These are phyloP conservation scores for Pharnaceum exiguum DNA, from an alignment of 148 eudicot species.

Conservation along the genomic window DNA sequence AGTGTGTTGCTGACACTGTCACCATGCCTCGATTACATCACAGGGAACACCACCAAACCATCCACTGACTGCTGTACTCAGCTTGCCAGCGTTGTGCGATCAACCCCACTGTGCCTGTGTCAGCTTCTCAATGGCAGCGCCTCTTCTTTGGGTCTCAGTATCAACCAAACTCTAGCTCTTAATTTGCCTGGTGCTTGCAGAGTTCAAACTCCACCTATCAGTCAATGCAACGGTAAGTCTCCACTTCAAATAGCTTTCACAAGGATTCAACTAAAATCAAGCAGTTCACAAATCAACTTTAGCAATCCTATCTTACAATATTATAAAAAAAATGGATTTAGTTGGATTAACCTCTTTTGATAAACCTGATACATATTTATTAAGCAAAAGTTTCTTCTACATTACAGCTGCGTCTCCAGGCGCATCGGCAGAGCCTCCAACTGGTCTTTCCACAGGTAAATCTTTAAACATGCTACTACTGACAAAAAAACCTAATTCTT, in stretches of 20 bases:
- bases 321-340: too few relatives aligned
- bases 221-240: constrained; percentile 32
- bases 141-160: constrained; percentile 24
- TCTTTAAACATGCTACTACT: not conserved
- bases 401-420: constrained; percentile 43
- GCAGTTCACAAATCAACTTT: too few relatives aligned
- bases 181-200: constrained; percentile 33
- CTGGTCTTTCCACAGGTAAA: constrained; percentile 22
- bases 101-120: constrained; percentile 33
- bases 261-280: not conserved
- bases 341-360: too few relatives aligned
- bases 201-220: constrained; percentile 26
- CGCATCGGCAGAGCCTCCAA: constrained; percentile 34
- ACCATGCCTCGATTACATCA: constrained; percentile 41
- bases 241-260: not conserved
- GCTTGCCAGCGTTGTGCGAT: constrained; percentile 17
- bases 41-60: constrained; percentile 28
- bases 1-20: constrained; percentile 21
- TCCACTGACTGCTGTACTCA: constrained; percentile 27
- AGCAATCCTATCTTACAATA: too few relatives aligned
- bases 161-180: constrained; percentile 34
- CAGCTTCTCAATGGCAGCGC: constrained; percentile 20
- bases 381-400: too few relatives aligned
- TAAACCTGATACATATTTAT: too few relatives aligned
- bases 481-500: not conserved